Percentiles rank a stretch among this genome's conserved stretches.
These are phyloP conservation scores for Platanthera guangdongensis DNA, from an alignment of 106 monocot genomes.

Conservation along the genomic window DNA sequence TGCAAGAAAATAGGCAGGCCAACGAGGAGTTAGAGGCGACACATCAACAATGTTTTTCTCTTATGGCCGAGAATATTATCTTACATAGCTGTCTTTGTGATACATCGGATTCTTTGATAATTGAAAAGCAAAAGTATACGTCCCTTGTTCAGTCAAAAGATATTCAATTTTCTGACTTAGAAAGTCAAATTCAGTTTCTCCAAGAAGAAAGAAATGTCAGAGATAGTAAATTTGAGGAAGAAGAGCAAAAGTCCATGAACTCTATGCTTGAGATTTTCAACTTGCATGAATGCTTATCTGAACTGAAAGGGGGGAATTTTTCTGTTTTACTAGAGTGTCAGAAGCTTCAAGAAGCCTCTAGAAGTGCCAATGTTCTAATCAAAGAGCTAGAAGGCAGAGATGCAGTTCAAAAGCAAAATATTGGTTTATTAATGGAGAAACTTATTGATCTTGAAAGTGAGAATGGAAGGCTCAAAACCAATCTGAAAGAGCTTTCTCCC, in stretches of 20 bases:
- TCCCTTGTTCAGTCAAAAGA: slow-evolving; percentile 5
- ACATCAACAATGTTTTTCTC: slow-evolving; percentile 1
- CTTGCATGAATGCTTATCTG: slow-evolving; percentile 16
- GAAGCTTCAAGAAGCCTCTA: slow-evolving; percentile 4
- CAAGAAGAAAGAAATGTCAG: slow-evolving; percentile 10
- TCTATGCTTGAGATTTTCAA: slow-evolving; percentile 14
- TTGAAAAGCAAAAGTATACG: slow-evolving; percentile 30
- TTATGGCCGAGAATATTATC: slow-evolving; percentile 7
- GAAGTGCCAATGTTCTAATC: slow-evolving; percentile 2
- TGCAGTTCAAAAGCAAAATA: slow-evolving; percentile 12
- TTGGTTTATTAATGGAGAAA: slow-evolving; percentile 11
- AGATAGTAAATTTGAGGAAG: slow-evolving; percentile 3
- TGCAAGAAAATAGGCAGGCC: slow-evolving; percentile 5
- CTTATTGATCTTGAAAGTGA: slow-evolving; percentile 37
- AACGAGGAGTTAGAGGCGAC: slow-evolving; percentile 3
- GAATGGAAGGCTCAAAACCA: slow-evolving; percentile 41
- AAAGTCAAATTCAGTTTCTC: slow-evolving; percentile 19
- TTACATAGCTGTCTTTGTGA: slow-evolving; percentile 17
- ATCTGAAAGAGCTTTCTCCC: slow-evolving; percentile 36
- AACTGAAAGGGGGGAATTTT: slow-evolving; percentile 11
- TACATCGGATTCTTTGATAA: slow-evolving; percentile 12
- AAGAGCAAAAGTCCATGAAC: slow-evolving; percentile 13
- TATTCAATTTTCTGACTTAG: slow-evolving; percentile 14
- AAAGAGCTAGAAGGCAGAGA: slow-evolving; percentile 3
- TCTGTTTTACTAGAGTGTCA: slow-evolving; percentile 11